Conservation (phyloP, 805 yeast species). For the Monosporozyma unispora region DNA sequence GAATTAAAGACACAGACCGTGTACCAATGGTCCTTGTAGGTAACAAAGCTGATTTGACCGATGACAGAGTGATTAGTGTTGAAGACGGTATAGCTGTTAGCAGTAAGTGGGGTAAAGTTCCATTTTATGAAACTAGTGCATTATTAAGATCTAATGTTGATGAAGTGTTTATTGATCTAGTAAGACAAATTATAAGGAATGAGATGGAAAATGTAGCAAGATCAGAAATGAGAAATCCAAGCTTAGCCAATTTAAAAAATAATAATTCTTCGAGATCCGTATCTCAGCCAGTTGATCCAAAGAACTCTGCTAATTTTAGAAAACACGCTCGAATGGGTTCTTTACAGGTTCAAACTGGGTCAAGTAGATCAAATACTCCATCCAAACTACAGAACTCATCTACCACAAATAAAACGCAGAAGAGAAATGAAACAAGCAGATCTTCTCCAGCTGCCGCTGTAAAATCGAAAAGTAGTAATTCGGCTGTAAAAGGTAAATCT, state of each 20-base stretch:
- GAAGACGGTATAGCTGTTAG: slow-evolving; percentile 80
- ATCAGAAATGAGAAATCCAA: slow-evolving; percentile 10
- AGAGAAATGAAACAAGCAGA: not conserved
- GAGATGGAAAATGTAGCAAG: slow-evolving; percentile 22
- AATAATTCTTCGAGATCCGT: slow-evolving; percentile 1
- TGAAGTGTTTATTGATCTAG: slow-evolving; percentile 81
- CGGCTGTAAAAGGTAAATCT: not conserved
- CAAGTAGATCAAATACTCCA: not conserved
- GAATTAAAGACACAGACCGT: slow-evolving; percentile 63
- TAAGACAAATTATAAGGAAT: slow-evolving; percentile 62
- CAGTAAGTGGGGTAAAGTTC: slow-evolving; percentile 79
- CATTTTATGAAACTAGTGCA: slow-evolving; percentile 92
- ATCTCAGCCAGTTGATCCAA: not conserved
- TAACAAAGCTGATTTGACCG: slow-evolving; percentile 77
- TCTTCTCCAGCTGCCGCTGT: not conserved
- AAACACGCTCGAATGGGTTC: not conserved
- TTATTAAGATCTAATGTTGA: slow-evolving; percentile 81
- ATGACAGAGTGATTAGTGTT: slow-evolving; percentile 65
- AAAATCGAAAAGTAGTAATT: not conserved
- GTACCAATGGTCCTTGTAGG: slow-evolving; percentile 91
- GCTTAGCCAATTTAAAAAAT: slow-evolving; percentile 1
- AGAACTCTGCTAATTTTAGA: not conserved
- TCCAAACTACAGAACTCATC: not conserved
- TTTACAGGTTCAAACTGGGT: not conserved
- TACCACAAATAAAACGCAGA: not conserved